These are phyloP conservation scores for Ogataea nakhonphanomensis DNA, from an alignment of 805 yeast species.

Conservation along the genomic window DNA sequence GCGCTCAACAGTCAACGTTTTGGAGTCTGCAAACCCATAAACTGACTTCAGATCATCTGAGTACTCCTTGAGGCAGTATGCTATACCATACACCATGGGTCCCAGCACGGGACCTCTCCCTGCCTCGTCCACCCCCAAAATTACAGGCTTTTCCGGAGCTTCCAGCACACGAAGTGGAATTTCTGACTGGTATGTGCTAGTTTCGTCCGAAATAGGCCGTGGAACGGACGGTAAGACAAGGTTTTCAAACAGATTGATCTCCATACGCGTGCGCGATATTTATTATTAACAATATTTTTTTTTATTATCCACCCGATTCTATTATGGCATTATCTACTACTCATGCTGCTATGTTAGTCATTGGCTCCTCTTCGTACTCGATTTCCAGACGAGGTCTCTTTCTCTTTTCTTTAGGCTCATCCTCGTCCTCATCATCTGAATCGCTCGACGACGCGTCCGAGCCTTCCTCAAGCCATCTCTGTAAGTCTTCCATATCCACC, in stretches of 20 bases:
- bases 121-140: slow-evolving; percentile 95
- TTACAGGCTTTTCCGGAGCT: slow-evolving; percentile 39
- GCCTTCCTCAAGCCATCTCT: slow-evolving; percentile 63
- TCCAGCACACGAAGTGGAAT: slow-evolving; percentile 42
- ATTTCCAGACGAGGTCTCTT: slow-evolving; percentile 64
- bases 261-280: slow-evolving; percentile 8
- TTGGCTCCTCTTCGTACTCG: slow-evolving; percentile 61
- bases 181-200: slow-evolving; percentile 48
- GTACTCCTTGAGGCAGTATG: slow-evolving; percentile 64
- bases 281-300: not conserved
- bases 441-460: slow-evolving; percentile 36
- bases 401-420: slow-evolving; percentile 44
- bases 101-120: slow-evolving; percentile 98
- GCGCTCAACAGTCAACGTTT: slow-evolving; percentile 69
- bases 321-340: not conserved
- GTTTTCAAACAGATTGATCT: slow-evolving; percentile 8
- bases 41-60: slow-evolving; percentile 42
- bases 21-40: slow-evolving; percentile 91
- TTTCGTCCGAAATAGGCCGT: slow-evolving; percentile 31
- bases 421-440: slow-evolving; percentile 34
- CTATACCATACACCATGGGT: slow-evolving; percentile 94
- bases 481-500: slow-evolving; percentile 90
- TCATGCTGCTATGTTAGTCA: slow-evolving; percentile 28
- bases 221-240: slow-evolving; percentile 32
- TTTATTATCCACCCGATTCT: not conserved